Evolutionary conservation across 106 monocot genomes (phyloP), one percentile per base, ranked within the genome.

Genomic region (Allium cepa): DNA sequence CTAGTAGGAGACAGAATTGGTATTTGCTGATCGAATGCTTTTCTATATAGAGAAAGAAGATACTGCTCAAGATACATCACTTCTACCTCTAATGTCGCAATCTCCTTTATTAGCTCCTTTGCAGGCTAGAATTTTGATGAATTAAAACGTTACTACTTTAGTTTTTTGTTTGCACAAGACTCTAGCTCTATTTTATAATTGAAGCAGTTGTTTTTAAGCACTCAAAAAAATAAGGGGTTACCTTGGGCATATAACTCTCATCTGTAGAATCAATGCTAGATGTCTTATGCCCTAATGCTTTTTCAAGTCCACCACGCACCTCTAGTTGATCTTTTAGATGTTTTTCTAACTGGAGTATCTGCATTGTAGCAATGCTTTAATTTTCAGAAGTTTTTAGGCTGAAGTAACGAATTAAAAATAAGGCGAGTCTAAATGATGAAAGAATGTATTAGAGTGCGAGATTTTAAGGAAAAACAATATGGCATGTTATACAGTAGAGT

Each of bases 301-400:
- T 90, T 67, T 99, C 97, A 51, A 99, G 73, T 64, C 73, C 71
- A 59, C 47, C 69, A 6, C 89, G 82, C 66, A 82, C 77, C 8
- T 57, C 51, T 69, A 84, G 45, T 52, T 92, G 97, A 74, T 87
- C 87, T 71, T 87, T 79, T 46, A 99, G 73, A 56, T 79, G 59
- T 78, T 79, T 83, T 77, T 90, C 97, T 8, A 99, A 87, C 69
- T 85, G 80, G 56, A 77, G 50, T 74, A 99, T 99, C 97, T 99
- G 83, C 63, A 73, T 47, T 17, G 62, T n/a, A 17, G 48, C 16
- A 36, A 17, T 14, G 46, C 9, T 36, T 36, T 36, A 36, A 36
- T 36, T 36, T 36, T 36, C 36, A 36, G 3, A 36, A 36, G 36
- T 36, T 36, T 36, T 36, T 36, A 36, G 36, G 1, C 36, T 36